Evolutionary conservation across 108 stramenopile species (phyloP).

Genomic region (Cyclostephanos tholiformis): DNA sequence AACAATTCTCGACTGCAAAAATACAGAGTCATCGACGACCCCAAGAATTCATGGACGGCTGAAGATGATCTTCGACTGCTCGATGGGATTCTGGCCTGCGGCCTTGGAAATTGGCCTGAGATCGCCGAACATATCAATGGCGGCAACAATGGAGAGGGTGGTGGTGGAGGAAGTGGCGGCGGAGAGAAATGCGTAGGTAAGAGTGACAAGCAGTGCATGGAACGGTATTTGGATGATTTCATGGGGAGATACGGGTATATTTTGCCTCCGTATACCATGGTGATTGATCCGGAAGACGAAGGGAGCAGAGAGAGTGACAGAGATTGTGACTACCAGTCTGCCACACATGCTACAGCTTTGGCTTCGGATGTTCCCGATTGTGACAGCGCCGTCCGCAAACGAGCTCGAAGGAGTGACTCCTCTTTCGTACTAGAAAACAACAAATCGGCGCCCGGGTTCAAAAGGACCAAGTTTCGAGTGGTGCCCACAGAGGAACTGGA

Average conservation of each 20-base stretch:
- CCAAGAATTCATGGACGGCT: constrained; percentile 75
- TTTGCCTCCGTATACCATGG: constrained; percentile 80
- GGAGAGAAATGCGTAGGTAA: constrained; percentile 41
- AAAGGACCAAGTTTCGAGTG: constrained; percentile 67
- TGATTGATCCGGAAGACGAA: constrained; percentile 35
- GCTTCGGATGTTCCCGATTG: constrained; percentile 12
- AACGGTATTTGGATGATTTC: constrained; percentile 88
- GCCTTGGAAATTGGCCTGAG: constrained; percentile 89
- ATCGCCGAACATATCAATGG: constrained; percentile 76
- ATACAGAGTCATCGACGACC: constrained; percentile 54
- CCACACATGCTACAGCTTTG: constrained; percentile 14
- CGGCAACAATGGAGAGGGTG: constrained; percentile 46
- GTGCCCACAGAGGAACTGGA: constrained; percentile 72
- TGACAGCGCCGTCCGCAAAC: constrained; percentile 28
- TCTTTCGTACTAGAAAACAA: constrained; percentile 12
- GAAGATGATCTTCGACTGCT: constrained; percentile 89
- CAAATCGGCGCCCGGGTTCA: constrained; percentile 54
- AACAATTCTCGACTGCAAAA: constrained; percentile 10
- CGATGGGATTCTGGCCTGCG: constrained; percentile 79
- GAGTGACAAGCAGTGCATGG: constrained; percentile 89
- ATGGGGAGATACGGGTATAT: constrained; percentile 87
- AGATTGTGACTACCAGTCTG: background rate
- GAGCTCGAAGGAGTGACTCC: constrained; percentile 28
- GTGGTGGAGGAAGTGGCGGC: constrained; percentile 20
- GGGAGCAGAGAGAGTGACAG: constrained; percentile 2